phyloP scores from a whole-genome alignment of 2,329 filamentous ascomycete species.

The Mycosphaerelloides madeirae region DNA sequence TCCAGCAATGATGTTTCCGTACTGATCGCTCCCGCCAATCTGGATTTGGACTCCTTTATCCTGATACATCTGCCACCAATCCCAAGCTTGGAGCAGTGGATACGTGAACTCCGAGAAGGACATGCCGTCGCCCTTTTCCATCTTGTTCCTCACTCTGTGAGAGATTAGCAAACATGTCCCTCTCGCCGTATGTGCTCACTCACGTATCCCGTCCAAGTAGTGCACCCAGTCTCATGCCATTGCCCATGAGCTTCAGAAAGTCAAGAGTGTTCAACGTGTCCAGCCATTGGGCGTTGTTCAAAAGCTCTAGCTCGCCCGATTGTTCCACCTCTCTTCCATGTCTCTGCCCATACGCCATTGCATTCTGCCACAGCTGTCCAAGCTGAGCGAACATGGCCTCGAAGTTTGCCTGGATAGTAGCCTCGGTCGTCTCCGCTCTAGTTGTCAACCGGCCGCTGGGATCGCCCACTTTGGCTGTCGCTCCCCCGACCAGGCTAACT shows the following conservation, averaged over 20 bases:
- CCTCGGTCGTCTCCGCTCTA: constrained; percentile 51
- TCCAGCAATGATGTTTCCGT: constrained; percentile 89
- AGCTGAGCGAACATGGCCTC: constrained; percentile 66
- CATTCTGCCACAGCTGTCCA: constrained; percentile 68
- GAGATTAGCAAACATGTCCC: constrained; percentile 16
- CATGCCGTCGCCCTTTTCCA: constrained; percentile 86
- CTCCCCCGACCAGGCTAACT: constrained; percentile 57
- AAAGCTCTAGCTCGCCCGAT: constrained; percentile 62
- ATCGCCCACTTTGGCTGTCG: constrained; percentile 74
- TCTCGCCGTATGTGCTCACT: constrained; percentile 38
- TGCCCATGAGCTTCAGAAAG: constrained; percentile 68
- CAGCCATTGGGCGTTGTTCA: constrained; percentile 85
- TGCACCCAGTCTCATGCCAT: constrained; percentile 69
- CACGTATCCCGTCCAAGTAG: constrained; percentile 87
- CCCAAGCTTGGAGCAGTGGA: constrained; percentile 89
- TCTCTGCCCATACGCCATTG: constrained; percentile 60
- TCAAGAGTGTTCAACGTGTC: constrained; percentile 67
- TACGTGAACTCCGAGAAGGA: constrained; percentile 91
- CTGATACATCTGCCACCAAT: constrained; percentile 86
- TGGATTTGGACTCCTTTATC: constrained; percentile 70
- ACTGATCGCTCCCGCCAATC: constrained; percentile 93
- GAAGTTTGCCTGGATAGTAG: constrained; percentile 59
- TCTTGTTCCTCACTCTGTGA: constrained; percentile 68
- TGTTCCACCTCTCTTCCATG: constrained; percentile 60
- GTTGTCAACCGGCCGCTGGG: constrained; percentile 65